A percentile compares a stretch with the other conserved stretches of the same genome.
Evolutionary conservation across 441 rosid genomes (phyloP).

Genomic region (Erodium moschatum): DNA sequence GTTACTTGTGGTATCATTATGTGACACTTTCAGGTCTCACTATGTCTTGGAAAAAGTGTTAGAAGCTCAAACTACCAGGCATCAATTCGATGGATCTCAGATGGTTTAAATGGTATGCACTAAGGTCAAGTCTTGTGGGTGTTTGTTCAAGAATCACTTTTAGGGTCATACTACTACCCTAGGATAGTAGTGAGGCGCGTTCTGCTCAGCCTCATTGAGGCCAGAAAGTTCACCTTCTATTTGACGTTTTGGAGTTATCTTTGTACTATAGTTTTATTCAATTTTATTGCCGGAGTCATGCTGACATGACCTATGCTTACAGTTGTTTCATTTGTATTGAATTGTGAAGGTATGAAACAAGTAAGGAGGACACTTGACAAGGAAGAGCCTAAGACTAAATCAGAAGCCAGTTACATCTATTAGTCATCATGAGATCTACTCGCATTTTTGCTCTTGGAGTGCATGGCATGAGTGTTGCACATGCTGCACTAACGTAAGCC

Average conservation of each 20-base stretch:
- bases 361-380: not conserved
- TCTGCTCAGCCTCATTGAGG: too few species aligned
- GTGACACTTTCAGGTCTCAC: slow-evolving; percentile 43
- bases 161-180: too few species aligned
- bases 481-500: not conserved
- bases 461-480: not conserved
- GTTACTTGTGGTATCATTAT: slow-evolving; percentile 3
- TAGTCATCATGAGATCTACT: not conserved
- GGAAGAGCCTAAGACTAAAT: not conserved
- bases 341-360: not conserved
- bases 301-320: not conserved
- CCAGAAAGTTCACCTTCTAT: too few species aligned
- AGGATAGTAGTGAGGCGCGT: too few species aligned
- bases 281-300: not conserved
- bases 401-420: not conserved
- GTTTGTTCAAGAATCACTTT: too few species aligned
- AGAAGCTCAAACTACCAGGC: slow-evolving; percentile 33
- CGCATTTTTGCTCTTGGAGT: not conserved
- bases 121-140: not conserved
- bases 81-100: slow-evolving; percentile 23
- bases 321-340: not conserved
- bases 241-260: not conserved
- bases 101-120: slow-evolving; percentile 28
- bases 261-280: not conserved
- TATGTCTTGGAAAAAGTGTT: slow-evolving; percentile 54